These are phyloP conservation scores for Talaromyces sp. DNA, from an alignment of 2,329 filamentous ascomycete genomes.

Conservation along the genomic window DNA sequence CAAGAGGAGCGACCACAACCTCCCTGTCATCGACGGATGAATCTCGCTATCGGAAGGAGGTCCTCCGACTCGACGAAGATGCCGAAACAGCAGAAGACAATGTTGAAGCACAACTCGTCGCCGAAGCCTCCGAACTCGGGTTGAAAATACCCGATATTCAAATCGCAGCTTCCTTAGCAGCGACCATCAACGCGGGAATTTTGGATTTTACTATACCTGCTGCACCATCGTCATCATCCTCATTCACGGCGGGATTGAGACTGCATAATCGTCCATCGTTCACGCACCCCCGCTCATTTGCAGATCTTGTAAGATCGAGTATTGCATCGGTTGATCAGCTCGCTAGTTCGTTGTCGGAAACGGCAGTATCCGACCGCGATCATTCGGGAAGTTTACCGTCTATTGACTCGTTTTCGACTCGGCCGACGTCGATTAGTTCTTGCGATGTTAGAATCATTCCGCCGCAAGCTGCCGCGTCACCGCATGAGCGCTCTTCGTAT, in stretches of 20 bases:
- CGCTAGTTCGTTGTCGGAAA: slow-evolving; percentile 31
- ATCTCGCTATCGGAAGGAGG: slow-evolving; percentile 36
- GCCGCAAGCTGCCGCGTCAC: slow-evolving; percentile 14
- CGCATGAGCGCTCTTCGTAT: not conserved
- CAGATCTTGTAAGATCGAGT: slow-evolving; percentile 29
- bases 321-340: slow-evolving; percentile 29
- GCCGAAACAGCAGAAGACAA: slow-evolving; percentile 37
- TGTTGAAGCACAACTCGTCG: slow-evolving; percentile 36
- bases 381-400: slow-evolving; percentile 37
- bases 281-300: slow-evolving; percentile 29
- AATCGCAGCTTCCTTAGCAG: slow-evolving; percentile 33
- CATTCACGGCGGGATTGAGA: not conserved
- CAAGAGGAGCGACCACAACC: not conserved
- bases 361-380: slow-evolving; percentile 30
- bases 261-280: slow-evolving; percentile 24
- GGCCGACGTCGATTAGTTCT: slow-evolving; percentile 39
- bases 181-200: slow-evolving; percentile 36
- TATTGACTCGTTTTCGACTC: slow-evolving; percentile 38
- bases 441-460: slow-evolving; percentile 28
- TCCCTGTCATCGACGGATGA: slow-evolving; percentile 30
- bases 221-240: slow-evolving; percentile 25
- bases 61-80: slow-evolving; percentile 33
- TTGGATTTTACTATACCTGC: slow-evolving; percentile 25
- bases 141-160: slow-evolving; percentile 34
- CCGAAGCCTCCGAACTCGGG: slow-evolving; percentile 39